These are phyloP conservation scores for Lindgomyces ingoldianus DNA, from an alignment of 495 filamentous ascomycete genomes.

Conservation along the genomic window DNA sequence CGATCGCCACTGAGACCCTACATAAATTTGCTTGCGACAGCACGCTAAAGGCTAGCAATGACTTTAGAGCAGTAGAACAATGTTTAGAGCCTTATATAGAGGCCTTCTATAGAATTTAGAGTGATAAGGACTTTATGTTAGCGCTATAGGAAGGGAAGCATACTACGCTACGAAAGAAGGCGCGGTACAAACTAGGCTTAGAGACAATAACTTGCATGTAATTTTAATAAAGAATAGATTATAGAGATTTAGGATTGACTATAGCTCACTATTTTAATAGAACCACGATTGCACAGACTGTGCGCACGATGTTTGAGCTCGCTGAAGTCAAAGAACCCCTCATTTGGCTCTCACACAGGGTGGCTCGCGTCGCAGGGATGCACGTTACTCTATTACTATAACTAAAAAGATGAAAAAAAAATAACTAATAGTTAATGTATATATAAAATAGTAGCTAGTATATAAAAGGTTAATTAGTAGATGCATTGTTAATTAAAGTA, in stretches of 20 bases:
- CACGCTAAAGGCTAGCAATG: slow-evolving; percentile 15
- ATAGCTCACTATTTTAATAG: slow-evolving; percentile 30
- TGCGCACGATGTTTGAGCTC: slow-evolving; percentile 9
- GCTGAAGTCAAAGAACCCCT: slow-evolving; percentile 18
- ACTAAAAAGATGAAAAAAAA: too few relatives aligned
- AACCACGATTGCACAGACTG: slow-evolving; percentile 20
- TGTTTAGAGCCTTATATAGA: slow-evolving; percentile 3
- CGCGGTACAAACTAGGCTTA: slow-evolving; percentile 30
- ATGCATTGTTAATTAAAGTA: too few relatives aligned
- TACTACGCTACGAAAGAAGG: slow-evolving; percentile 28
- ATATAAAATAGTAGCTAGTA: too few relatives aligned
- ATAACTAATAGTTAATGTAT: too few relatives aligned
- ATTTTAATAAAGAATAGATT: slow-evolving; percentile 21
- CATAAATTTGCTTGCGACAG: slow-evolving; percentile 5
- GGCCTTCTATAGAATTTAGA: slow-evolving; percentile 23
- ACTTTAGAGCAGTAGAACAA: slow-evolving; percentile 11
- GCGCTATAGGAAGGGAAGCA: slow-evolving; percentile 23
- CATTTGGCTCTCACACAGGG: slow-evolving; percentile 15
- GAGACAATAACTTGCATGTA: slow-evolving; percentile 28
- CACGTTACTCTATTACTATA: too few relatives aligned
- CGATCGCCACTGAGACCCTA: neutral
- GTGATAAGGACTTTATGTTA: slow-evolving; percentile 16
- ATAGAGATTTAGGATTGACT: slow-evolving; percentile 28
- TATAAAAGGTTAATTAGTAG: too few relatives aligned
- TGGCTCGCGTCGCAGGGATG: neutral